Conservation (phyloP, 176 grass and related monocot genomes). For the Poa pratensis region DNA sequence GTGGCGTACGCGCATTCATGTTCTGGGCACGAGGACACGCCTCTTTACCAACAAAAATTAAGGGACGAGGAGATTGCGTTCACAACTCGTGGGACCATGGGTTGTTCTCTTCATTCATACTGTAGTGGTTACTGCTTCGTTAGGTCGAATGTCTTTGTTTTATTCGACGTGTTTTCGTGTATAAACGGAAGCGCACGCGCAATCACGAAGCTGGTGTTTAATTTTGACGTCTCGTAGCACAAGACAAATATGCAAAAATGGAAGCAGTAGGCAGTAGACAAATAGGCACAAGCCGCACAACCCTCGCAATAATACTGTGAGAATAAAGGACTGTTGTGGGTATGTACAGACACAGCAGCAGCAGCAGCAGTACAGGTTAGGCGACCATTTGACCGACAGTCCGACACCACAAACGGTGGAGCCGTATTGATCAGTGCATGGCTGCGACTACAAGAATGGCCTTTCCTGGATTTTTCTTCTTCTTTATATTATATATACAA, state of each 20-base stretch:
- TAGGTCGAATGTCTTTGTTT: conserved; percentile 30
- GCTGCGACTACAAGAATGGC: neutral
- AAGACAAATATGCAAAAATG: neutral
- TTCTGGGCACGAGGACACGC: neutral
- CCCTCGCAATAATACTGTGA: neutral
- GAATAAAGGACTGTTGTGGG: neutral
- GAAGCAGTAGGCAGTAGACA: neutral
- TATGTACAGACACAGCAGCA: neutral
- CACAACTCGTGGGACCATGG: conserved; percentile 31
- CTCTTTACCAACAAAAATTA: too few species aligned
- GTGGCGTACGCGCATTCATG: neutral
- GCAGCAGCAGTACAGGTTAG: neutral
- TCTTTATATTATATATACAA: neutral
- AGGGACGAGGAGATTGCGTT: too few species aligned
- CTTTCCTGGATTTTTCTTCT: neutral
- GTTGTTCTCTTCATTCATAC: conserved; percentile 10
- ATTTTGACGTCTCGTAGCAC: neutral
- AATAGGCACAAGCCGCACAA: neutral
- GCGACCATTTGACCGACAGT: conserved; percentile 5
- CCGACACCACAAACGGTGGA: neutral
- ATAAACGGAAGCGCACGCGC: neutral
- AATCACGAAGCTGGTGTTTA: too few species aligned
- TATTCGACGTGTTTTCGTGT: conserved; percentile 2
- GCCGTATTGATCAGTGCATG: neutral
- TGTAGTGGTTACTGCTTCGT: conserved; percentile 23